Percentiles rank a stretch among this genome's conserved stretches.
Conservation (phyloP, 768 basidiomycete species). For the Chalciporus sphaerocephalus region DNA sequence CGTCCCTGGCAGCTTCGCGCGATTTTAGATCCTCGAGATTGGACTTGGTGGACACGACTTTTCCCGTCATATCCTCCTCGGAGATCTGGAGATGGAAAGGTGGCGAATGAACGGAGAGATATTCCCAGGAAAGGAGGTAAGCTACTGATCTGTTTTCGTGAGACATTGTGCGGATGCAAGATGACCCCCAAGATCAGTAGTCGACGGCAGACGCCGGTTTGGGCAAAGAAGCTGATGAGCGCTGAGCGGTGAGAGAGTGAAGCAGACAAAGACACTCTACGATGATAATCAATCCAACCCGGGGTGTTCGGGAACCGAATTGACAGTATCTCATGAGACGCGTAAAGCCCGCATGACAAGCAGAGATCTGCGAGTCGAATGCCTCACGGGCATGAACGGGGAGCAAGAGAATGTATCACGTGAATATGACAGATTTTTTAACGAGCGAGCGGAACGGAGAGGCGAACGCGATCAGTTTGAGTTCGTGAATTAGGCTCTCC, state of each 20-base stretch:
- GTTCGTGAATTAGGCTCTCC: slow-evolving; percentile 7
- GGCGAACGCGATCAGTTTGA: slow-evolving; percentile 5
- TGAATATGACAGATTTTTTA: neutral
- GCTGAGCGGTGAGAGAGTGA: slow-evolving; percentile 1
- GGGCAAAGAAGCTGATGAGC: slow-evolving; percentile 5
- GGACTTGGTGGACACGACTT: slow-evolving; percentile 7
- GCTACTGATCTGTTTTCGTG: slow-evolving; percentile 19
- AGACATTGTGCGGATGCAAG: slow-evolving; percentile 19
- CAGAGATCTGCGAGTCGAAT: neutral
- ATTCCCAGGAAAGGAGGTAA: slow-evolving; percentile 13
- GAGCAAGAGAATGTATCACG: neutral
- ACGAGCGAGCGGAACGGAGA: neutral
- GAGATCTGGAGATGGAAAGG: slow-evolving; percentile 18
- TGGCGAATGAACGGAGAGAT: neutral
- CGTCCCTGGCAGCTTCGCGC: slow-evolving; percentile 12
- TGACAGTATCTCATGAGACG: slow-evolving; percentile 4
- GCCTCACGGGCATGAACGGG: neutral
- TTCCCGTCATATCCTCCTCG: slow-evolving; percentile 23
- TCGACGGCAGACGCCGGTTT: slow-evolving; percentile 15
- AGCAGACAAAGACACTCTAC: neutral
- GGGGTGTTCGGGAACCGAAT: slow-evolving; percentile 1
- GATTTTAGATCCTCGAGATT: slow-evolving; percentile 5
- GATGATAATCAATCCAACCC: slow-evolving; percentile 7
- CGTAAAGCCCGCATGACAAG: neutral
- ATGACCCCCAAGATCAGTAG: slow-evolving; percentile 11